phyloP scores from a whole-genome alignment of 2,329 filamentous ascomycete species.

The Fusarium napiforme region DNA sequence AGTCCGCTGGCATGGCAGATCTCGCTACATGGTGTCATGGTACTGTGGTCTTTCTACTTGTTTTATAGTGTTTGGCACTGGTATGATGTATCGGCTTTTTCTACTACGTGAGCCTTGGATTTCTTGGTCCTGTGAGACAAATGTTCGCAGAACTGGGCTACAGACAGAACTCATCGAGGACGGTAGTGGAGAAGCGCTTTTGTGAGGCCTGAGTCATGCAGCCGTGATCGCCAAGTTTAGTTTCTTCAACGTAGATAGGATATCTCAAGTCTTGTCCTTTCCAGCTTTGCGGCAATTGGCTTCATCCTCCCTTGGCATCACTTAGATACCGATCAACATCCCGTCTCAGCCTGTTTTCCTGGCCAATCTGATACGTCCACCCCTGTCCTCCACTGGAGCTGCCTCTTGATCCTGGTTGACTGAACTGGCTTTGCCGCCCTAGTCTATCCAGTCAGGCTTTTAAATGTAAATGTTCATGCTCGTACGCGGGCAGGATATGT shows the following conservation, averaged over 20 bases:
- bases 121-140: not conserved
- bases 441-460: not conserved
- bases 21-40: not conserved
- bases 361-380: not conserved
- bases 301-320: not conserved
- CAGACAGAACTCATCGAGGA: not conserved
- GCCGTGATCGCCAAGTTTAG: no score
- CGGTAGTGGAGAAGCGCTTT: not conserved
- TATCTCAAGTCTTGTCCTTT: not conserved
- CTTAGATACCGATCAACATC: not conserved
- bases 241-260: not conserved
- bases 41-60: not conserved
- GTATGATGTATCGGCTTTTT: rapidly evolving
- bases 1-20: not conserved
- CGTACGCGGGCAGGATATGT: not conserved
- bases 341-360: not conserved
- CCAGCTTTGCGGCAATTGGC: not conserved
- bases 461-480: not conserved
- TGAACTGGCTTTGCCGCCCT: not conserved
- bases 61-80: not conserved
- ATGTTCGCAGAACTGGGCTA: not conserved
- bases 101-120: not conserved
- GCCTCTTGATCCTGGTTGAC: not conserved
- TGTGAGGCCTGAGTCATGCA: not conserved
- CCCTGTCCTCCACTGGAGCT: not conserved